Evolutionary conservation across 78 protist genomes (phyloP).

Genomic region (Guillardia theta): DNA sequence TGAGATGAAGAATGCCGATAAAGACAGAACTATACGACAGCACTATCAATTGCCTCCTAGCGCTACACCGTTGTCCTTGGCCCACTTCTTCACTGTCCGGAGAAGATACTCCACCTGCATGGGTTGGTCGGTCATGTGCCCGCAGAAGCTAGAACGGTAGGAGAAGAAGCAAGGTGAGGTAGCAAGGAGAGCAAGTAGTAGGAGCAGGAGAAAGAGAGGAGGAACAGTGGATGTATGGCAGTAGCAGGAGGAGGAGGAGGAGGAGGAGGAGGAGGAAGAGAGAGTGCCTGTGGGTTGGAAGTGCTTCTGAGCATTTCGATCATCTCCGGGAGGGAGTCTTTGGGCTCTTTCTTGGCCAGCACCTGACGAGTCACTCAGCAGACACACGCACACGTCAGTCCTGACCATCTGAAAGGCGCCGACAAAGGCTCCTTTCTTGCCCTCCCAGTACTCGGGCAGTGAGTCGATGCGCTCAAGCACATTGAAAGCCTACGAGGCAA

Average conservation of each 20-base stretch:
- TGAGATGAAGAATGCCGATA: no score
- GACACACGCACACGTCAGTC: no score
- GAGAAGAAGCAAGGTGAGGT: not conserved
- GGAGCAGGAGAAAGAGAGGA: not conserved
- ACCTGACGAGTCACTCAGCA: no score
- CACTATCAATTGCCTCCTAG: no score
- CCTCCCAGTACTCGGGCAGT: constrained; percentile 69
- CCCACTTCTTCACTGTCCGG: constrained; percentile 43
- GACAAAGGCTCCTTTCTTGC: constrained; percentile 76
- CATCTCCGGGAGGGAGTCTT: constrained; percentile 59
- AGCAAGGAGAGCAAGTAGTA: not conserved
- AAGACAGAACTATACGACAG: no score
- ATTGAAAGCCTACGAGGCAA: no score
- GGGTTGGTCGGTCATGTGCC: no score
- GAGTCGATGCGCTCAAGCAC: constrained; percentile 83
- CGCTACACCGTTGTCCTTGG: constrained; percentile 40
- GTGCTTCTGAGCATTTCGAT: constrained; percentile 47
- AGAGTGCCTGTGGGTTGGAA: constrained; percentile 36
- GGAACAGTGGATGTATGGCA: no score
- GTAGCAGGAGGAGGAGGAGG: no score
- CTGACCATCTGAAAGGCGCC: constrained; percentile 76
- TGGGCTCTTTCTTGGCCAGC: constrained; percentile 41
- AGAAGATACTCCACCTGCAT: constrained; percentile 31
- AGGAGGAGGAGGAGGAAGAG: not conserved
- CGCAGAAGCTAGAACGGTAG: not conserved